A percentile compares a stretch with the other conserved stretches of the same genome.
phyloP scores from a whole-genome alignment of 192 early-diverging fungal genomes.

The Mortierella claussenii region DNA sequence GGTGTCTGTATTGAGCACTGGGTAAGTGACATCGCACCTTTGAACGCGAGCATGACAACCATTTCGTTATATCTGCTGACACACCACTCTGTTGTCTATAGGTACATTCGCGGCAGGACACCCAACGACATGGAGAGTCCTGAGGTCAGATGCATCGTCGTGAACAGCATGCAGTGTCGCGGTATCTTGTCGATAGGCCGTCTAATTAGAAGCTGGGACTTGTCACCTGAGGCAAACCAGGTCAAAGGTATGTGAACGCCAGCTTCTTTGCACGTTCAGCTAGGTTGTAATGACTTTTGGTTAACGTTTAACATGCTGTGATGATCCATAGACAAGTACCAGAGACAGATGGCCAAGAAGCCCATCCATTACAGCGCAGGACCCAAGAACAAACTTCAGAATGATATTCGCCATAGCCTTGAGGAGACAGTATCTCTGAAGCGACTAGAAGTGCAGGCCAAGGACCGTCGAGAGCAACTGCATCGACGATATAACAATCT shows the following conservation, averaged over 20 bases:
- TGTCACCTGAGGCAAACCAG: conserved; percentile 55
- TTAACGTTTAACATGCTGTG: too few species aligned
- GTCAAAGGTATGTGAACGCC: conserved; percentile 48
- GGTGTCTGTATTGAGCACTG: conserved; percentile 52
- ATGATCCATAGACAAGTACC: conserved; percentile 26
- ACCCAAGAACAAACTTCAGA: conserved; percentile 41
- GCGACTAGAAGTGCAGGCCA: conserved; percentile 21
- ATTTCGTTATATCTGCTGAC: neutral
- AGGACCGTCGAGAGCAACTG: conserved; percentile 37
- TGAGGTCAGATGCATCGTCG: conserved; percentile 25
- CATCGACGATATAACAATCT: conserved; percentile 43
- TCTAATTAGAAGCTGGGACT: conserved; percentile 66
- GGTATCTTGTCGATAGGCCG: conserved; percentile 61
- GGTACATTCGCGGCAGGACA: conserved; percentile 24
- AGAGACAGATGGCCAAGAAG: conserved; percentile 17
- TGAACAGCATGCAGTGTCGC: conserved; percentile 51
- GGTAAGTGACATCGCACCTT: conserved; percentile 20
- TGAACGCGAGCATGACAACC: neutral
- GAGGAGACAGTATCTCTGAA: conserved; percentile 36
- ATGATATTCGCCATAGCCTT: conserved; percentile 40
- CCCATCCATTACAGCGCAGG: conserved; percentile 38
- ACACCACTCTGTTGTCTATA: neutral
- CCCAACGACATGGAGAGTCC: conserved; percentile 6
- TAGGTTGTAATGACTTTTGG: too few species aligned
- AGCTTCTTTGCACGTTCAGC: too few species aligned